Evolutionary conservation across 192 early-diverging fungal genomes (phyloP).

Genomic region (Piromyces finnis): DNA sequence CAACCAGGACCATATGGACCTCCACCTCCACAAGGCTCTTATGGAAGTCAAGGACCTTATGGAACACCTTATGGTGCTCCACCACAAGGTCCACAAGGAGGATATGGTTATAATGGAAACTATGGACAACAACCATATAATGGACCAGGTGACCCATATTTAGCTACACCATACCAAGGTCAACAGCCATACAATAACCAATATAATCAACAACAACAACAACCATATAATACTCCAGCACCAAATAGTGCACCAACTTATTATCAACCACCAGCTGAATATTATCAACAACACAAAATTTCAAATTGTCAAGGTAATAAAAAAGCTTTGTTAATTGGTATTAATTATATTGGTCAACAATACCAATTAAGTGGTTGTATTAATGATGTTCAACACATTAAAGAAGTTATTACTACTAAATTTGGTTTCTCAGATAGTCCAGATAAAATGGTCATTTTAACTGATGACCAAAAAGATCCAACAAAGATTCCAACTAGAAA

Average conservation of each 20-base stretch:
- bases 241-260: neutral
- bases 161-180: neutral
- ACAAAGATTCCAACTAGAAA: constrained; percentile 7
- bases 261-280: neutral
- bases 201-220: neutral
- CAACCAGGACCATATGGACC: neutral
- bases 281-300: neutral
- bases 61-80: neutral
- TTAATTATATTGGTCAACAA: constrained; percentile 63
- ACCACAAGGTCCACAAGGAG: neutral
- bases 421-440: constrained; percentile 32
- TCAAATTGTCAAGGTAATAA: neutral
- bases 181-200: neutral
- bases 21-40: neutral
- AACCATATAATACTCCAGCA: neutral
- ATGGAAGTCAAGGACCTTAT: neutral
- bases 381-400: constrained; percentile 35
- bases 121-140: neutral
- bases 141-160: neutral
- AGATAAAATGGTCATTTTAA: constrained; percentile 37
- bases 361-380: constrained; percentile 35
- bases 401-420: constrained; percentile 25
- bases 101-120: neutral
- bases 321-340: constrained; percentile 75
- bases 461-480: constrained; percentile 39